Conservation (phyloP, 2,329 filamentous ascomycete species). For the Calonectria hongkongensis region DNA sequence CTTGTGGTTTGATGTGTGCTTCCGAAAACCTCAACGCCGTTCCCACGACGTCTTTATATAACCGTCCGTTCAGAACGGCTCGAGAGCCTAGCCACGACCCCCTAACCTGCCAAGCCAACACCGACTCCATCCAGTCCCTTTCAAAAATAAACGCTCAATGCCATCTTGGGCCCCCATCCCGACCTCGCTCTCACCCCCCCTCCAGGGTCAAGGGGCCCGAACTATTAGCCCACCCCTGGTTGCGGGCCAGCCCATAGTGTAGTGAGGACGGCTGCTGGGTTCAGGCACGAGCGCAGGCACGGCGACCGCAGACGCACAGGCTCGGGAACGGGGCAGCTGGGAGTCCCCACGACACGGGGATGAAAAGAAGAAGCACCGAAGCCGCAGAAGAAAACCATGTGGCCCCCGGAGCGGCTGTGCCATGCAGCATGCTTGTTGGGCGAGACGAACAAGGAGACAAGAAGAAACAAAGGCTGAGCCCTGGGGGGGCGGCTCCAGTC, state of each 20-base stretch:
- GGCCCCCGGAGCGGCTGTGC: conserved; percentile 30
- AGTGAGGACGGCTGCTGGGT: conserved; percentile 1
- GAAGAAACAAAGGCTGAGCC: neutral
- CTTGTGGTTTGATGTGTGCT: neutral
- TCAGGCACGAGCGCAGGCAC: conserved; percentile 28
- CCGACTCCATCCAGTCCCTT: conserved; percentile 27
- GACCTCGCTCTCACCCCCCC: conserved; percentile 22
- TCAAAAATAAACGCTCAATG: conserved; percentile 38
- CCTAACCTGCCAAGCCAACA: conserved; percentile 26
- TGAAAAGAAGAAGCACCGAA: conserved; percentile 23
- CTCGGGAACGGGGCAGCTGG: conserved; percentile 21
- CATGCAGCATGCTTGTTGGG: conserved; percentile 14
- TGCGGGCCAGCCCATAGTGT: conserved; percentile 20
- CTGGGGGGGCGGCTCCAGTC: conserved; percentile 43
- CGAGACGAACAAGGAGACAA: neutral
- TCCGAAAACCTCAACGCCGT: conserved; percentile 11
- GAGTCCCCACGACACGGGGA: conserved; percentile 20
- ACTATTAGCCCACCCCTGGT: conserved; percentile 19
- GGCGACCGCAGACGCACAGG: neutral
- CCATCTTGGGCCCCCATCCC: conserved; percentile 18
- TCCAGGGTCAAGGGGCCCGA: conserved; percentile 17
- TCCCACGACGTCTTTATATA: conserved; percentile 34
- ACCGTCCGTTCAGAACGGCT: neutral
- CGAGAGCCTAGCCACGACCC: conserved; percentile 27
- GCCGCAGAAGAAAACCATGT: conserved; percentile 12